Evolutionary conservation across 345 rosid species (phyloP), one percentile per base, ranked within the genome.

Genomic region (Punica granatum): DNA sequence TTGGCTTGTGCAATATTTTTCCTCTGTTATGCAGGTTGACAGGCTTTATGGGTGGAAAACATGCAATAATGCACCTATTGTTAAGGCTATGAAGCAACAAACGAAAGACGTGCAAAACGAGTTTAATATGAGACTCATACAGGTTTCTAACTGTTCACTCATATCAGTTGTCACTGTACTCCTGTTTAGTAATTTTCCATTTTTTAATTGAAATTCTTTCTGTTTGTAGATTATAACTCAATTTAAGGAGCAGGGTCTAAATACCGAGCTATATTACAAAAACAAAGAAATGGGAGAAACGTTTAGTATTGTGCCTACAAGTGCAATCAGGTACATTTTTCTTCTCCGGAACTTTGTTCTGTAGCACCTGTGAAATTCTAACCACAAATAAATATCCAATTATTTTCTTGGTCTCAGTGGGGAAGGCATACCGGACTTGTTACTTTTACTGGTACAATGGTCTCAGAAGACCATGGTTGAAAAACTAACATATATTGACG

Each of bases 41-140:
- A 88, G 92, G 71, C 87, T 91, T 19, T 89, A 91, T 85, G 97
- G 85, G 64, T 94, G 99, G 99, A 89, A 87, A 84, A 67, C 77
- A 51, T 76, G 84, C 65, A 84, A 81, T 65, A 91, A 89, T 84
- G 78, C 89, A 42, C 99, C 99, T 63, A 87, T 91, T 68, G 19
- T 64, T 64, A 81, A 80, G 73, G 78, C 99, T 72, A 48, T 91
- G 79, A 91, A 85, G 77, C 83, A 84, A 66, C 99, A 94, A 74
- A 49, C 80, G 48, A 75, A 70, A 72, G 91, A 89, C 68, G 97
- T 91, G 59, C 76, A 53, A 62, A 82, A 74, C 77, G 92, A 91
- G 77, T 94, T 94, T 70, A 83, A 89, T 65, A 80, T 31, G 89
- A 88, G 90, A 81, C 81, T 91, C 60, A 75, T 74, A 21, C 77